Base-by-base conservation (phyloP, 257 asterid genomes). In the Voacanga thouarsii region DNA sequence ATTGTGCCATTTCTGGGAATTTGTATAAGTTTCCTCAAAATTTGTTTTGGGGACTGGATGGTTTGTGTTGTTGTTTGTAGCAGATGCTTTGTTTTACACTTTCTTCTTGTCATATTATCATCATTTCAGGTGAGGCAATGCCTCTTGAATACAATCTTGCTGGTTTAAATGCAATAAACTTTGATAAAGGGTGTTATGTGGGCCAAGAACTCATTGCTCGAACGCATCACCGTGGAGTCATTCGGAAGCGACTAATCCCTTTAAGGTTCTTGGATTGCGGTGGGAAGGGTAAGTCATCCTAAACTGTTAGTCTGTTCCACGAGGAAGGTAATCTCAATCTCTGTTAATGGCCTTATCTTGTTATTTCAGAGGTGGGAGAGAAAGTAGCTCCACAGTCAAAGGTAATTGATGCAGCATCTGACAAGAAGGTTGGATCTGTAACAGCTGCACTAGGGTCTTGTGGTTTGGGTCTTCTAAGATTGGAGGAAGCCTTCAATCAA, bases 181-280 rank as follows among this genome's bases (percentile, higher is more conserved):
- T 94, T 70, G 92, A 94, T 77, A 94, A 94, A 82, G 99, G 99
- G 72, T 95, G 99, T 77, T 95, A 95, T 63, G 78, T 95, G 75
- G 97, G 98, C 64, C 98, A 95, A 87, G 99, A 94, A 80, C 96
- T 94, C 75, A 84, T 90, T 43, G 99, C 97, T 60, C 96, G 97
- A 66, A 93, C 99, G 4, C 91, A 93, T 85, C 94, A 93, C 83
- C 92, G 95, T 61, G 99, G 98, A 75, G 89, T 91, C 41, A 88
- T 95, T 63, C 84, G 99, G 26, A 95, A 93, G 84, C 92, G 99
- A 21, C 75, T 92, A 84, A 81, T 92, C 77, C 97, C 99, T 78
- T 51, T 94, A 49, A 86, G 84, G 81, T 93, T 95, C 82, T 78
- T 86, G 67, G 77, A 83, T 63, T 82, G 83, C 24, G 75, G 80